Percentiles rank a stretch among this genome's conserved stretches.
phyloP scores from a whole-genome alignment of 192 early-diverging fungal genomes.

The Diversispora epigaea region DNA sequence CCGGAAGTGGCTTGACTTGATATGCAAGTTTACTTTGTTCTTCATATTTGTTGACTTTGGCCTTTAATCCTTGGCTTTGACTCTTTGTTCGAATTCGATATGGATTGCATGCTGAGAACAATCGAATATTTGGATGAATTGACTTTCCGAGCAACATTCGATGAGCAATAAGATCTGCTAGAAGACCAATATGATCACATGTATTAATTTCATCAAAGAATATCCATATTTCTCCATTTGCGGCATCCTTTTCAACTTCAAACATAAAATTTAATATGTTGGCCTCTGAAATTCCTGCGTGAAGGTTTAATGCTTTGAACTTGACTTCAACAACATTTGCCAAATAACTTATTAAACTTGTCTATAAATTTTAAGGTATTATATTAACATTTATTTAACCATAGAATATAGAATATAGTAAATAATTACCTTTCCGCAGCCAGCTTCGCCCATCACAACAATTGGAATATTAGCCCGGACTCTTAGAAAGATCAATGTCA shows the following conservation, averaged over 20 bases:
- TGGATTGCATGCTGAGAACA: conserved; percentile 33
- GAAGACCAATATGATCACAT: conserved; percentile 24
- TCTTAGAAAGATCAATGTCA: conserved; percentile 28
- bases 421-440: conserved; percentile 28
- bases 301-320: neutral
- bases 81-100: conserved; percentile 21
- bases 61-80: neutral
- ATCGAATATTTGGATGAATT: conserved; percentile 29
- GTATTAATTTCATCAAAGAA: conserved; percentile 35
- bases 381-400: neutral
- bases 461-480: conserved; percentile 16
- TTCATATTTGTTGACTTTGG: neutral
- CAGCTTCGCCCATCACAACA: conserved; percentile 27
- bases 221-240: neutral
- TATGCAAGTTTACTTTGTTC: conserved; percentile 30
- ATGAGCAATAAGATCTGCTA: conserved; percentile 28
- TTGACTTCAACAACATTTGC: conserved; percentile 18
- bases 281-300: conserved; percentile 24
- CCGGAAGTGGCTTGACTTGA: conserved; percentile 29
- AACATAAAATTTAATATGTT: conserved; percentile 19
- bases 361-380: neutral
- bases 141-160: conserved; percentile 2
- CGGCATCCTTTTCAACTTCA: neutral
- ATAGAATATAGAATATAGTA: neutral
- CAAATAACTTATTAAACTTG: conserved; percentile 27